phyloP scores from a whole-genome alignment of 2,329 filamentous ascomycete species.

The Colletotrichum eremochloae region DNA sequence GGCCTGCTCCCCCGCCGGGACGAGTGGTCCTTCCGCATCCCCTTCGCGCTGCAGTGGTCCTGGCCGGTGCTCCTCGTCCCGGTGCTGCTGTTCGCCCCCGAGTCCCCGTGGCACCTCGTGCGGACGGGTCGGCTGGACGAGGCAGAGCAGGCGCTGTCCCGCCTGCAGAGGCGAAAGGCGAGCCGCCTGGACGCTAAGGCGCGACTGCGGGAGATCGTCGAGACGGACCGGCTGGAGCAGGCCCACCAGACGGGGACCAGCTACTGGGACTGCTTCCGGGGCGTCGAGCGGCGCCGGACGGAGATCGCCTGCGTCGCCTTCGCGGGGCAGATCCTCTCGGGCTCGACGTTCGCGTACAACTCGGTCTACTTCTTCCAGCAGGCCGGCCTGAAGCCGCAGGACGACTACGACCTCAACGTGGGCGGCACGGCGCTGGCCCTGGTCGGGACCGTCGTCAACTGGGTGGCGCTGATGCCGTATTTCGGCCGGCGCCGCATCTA shows the following conservation, averaged over 20 bases:
- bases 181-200: slow-evolving; percentile 49
- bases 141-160: slow-evolving; percentile 49
- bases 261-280: slow-evolving; percentile 58
- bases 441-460: slow-evolving; percentile 60
- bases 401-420: slow-evolving; percentile 54
- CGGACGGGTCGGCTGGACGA: slow-evolving; percentile 51
- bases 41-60: slow-evolving; percentile 63
- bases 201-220: slow-evolving; percentile 56
- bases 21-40: slow-evolving; percentile 61
- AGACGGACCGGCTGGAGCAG: slow-evolving; percentile 57
- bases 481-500: slow-evolving; percentile 62
- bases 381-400: slow-evolving; percentile 49
- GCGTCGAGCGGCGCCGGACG: slow-evolving; percentile 53
- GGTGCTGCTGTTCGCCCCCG: slow-evolving; percentile 58
- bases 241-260: slow-evolving; percentile 49
- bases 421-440: slow-evolving; percentile 56
- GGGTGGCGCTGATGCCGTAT: slow-evolving; percentile 53
- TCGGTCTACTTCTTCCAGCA: slow-evolving; percentile 56
- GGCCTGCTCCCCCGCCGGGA: slow-evolving; percentile 51
- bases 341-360: slow-evolving; percentile 52
- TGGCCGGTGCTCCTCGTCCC: slow-evolving; percentile 60
- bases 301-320: slow-evolving; percentile 52
- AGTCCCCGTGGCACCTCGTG: slow-evolving; percentile 60
- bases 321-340: slow-evolving; percentile 46
- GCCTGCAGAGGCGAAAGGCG: slow-evolving; percentile 43